Conservation (phyloP, 495 filamentous ascomycete species). For the Penicillium egyptiacum region DNA sequence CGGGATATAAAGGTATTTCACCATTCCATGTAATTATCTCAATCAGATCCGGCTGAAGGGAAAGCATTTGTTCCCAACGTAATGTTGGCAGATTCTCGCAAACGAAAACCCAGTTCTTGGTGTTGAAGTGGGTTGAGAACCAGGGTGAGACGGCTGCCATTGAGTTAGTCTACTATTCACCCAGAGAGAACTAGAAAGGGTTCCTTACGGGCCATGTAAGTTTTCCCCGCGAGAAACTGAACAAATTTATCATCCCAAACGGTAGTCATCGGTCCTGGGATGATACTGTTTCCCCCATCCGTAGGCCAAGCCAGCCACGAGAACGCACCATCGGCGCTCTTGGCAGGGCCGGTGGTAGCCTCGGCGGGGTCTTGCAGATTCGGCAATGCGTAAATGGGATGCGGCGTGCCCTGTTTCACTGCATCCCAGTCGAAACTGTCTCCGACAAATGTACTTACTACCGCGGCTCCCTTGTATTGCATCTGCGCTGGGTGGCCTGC, state of each 20-base stretch:
- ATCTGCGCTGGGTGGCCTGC: conserved; percentile 34
- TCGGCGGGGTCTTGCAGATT: conserved; percentile 30
- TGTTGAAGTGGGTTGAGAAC: conserved; percentile 42
- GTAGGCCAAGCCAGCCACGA: conserved; percentile 62
- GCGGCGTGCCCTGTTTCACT: conserved; percentile 24
- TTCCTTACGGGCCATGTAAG: conserved; percentile 51
- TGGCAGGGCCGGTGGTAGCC: neutral
- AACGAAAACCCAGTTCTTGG: conserved; percentile 54
- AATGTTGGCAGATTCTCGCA: conserved; percentile 33
- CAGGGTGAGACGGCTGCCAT: conserved; percentile 35
- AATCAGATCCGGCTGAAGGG: conserved; percentile 46
- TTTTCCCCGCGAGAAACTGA: conserved; percentile 47
- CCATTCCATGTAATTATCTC: conserved; percentile 64
- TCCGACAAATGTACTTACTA: conserved; percentile 41
- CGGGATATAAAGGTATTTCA: neutral
- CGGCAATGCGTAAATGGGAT: conserved; percentile 29
- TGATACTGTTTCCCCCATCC: conserved; percentile 53
- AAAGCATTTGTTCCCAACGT: conserved; percentile 55
- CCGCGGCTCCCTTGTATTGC: conserved; percentile 34
- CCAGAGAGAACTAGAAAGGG: neutral
- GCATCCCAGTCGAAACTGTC: conserved; percentile 35
- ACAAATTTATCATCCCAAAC: conserved; percentile 46
- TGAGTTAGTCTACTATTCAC: neutral
- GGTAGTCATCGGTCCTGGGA: conserved; percentile 43
- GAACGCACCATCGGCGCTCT: conserved; percentile 49